Conservation (phyloP, 2,329 filamentous ascomycete species). For the Ceratocystis alfenasii region DNA sequence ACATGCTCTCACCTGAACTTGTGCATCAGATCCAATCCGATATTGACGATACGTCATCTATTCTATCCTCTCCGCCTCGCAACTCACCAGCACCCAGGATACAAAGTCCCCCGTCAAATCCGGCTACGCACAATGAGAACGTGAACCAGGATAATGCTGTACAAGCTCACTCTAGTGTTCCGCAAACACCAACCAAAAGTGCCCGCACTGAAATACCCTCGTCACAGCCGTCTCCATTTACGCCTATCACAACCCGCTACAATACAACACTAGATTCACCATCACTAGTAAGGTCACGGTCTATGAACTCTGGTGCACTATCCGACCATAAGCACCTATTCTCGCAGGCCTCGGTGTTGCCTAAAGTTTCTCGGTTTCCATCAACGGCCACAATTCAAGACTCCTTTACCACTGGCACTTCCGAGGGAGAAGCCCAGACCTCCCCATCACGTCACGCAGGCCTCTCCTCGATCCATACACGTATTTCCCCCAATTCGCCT, state of each 20-base stretch:
- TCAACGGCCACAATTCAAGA: conserved; percentile 35
- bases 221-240: conserved; percentile 31
- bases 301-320: conserved; percentile 26
- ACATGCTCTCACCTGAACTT: conserved; percentile 23
- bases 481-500: neutral
- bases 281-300: conserved; percentile 33
- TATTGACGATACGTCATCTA: neutral
- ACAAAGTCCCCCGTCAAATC: neutral
- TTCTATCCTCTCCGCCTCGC: neutral
- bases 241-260: conserved; percentile 33
- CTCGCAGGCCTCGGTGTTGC: neutral
- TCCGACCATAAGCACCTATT: neutral
- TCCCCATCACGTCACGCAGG: neutral
- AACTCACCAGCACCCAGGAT: neutral
- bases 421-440: neutral
- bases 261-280: conserved; percentile 31
- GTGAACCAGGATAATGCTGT: neutral
- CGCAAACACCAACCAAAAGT: conserved; percentile 33
- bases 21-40: neutral
- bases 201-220: conserved; percentile 35
- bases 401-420: conserved; percentile 30
- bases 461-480: neutral
- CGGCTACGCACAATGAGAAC: too few relatives aligned
- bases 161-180: conserved; percentile 26
- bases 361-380: conserved; percentile 20